These are phyloP conservation scores for Fusarium burgessii DNA, from an alignment of 2,329 filamentous ascomycete species.

Conservation along the genomic window DNA sequence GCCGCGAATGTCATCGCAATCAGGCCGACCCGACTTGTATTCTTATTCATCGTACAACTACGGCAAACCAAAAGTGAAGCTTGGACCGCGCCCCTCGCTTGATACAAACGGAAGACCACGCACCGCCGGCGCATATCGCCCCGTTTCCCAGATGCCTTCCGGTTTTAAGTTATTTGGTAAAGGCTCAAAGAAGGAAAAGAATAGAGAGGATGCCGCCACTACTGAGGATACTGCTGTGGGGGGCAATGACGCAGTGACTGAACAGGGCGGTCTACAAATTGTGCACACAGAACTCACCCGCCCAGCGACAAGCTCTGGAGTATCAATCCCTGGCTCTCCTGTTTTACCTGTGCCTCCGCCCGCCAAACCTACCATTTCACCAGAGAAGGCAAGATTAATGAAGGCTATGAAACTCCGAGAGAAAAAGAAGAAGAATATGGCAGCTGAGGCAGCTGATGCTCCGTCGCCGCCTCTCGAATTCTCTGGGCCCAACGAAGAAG, in stretches of 20 bases:
- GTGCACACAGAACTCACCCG: conserved; percentile 45
- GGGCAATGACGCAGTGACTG: conserved; percentile 53
- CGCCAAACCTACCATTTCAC: conserved; percentile 71
- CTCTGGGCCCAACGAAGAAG: conserved; percentile 37
- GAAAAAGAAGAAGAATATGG: conserved; percentile 68
- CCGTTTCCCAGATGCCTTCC: conserved; percentile 82
- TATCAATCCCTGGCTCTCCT: conserved; percentile 55
- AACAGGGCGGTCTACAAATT: conserved; percentile 49
- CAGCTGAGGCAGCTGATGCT: conserved; percentile 41
- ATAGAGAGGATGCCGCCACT: conserved; percentile 43
- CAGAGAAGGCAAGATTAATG: conserved; percentile 92
- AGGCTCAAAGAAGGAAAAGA: conserved; percentile 62
- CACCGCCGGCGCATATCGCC: conserved; percentile 72
- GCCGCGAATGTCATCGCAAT: conserved; percentile 64
- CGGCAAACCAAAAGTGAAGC: conserved; percentile 84
- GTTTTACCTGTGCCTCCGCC: conserved; percentile 57
- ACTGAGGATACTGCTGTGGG: conserved; percentile 54
- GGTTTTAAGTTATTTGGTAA: conserved; percentile 79
- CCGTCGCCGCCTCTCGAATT: conserved; percentile 34
- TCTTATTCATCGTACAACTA: conserved; percentile 62
- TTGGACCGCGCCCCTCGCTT: conserved; percentile 84
- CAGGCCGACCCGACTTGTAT: conserved; percentile 64
- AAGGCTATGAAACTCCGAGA: conserved; percentile 93
- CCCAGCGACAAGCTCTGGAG: conserved; percentile 60
- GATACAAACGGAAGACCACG: conserved; percentile 72